Base-by-base conservation (phyloP, 768 basidiomycete genomes). In the Tulasnella sp. region DNA sequence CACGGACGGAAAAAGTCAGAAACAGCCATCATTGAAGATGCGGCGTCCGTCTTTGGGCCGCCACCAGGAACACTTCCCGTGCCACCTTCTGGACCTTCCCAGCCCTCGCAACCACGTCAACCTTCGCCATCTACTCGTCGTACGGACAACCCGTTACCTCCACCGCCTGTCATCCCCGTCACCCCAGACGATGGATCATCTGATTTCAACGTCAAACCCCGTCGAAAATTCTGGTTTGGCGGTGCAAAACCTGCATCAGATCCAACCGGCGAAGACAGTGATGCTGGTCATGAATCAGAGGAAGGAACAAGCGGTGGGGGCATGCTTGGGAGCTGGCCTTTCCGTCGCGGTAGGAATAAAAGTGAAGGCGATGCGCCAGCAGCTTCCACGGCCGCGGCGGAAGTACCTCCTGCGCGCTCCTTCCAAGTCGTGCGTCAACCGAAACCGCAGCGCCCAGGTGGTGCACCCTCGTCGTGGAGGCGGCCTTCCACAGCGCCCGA, bases 1-100 rank as follows among this genome's bases (percentile, higher is more conserved):
- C 92, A 92, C 82, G 85, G 88, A 44, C 89, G 94, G 70, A 93
- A 90, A 26, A 90, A 91, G 85, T 94, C 93, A 42, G 94, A 95
- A 83, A 91, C 91, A 3, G 94, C 94, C 2, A 89, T 95, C 78
- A 90, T 95, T n/a, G 93, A 95, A 78, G 87, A 91, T 37, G 32
- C 61, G 80, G 88, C 87, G 6, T 84, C 61, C 84, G 71, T 83
- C 83, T 79, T 81, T 79, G 40, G 74, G 37, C 48, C 39, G 35
- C 37, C 61, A 55, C 26, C 78, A 1, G 67, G 51, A 37, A 5
- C 42, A 42, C 26, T 78, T 5, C 40, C 74, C 32, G 16, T 32
- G 13, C 78, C 74, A 35, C n/a, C 39, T 18, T 23, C 29, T 40
- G 26, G 39, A n/a, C 13, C 75, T 67, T 44, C 77, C 7, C 61